These are phyloP conservation scores for Pichia ethanolica DNA, from an alignment of 805 yeast species.

Conservation along the genomic window DNA sequence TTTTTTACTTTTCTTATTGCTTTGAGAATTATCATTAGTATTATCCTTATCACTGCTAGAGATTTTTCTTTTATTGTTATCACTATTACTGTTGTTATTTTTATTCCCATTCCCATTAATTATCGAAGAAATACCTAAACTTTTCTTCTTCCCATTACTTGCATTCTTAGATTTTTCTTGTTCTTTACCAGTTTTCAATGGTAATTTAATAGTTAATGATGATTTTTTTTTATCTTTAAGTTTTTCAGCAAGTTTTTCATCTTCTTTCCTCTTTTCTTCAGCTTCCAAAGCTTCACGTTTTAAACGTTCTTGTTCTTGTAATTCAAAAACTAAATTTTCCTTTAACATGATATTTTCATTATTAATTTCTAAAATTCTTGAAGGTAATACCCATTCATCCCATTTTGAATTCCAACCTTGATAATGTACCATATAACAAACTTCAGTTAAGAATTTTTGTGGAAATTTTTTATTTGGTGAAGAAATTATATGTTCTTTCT, in stretches of 20 bases:
- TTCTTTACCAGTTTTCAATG: not conserved
- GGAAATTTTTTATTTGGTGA: conserved; percentile 21
- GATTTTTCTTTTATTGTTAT: not conserved
- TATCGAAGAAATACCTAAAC: not conserved
- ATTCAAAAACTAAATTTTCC: conserved; percentile 40
- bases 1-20: no score
- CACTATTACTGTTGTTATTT: no score
- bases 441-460: conserved; percentile 8
- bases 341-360: conserved; percentile 62
- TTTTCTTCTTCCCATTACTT: not conserved
- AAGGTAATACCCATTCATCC: conserved; percentile 90
- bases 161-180: not conserved
- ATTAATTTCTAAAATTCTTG: conserved; percentile 59
- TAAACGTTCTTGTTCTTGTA: conserved; percentile 3
- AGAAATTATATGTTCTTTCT: conserved; percentile 32
- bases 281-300: conserved; percentile 1
- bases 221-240: not conserved
- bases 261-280: not conserved
- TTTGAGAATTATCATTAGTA: no score
- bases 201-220: not conserved
- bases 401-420: conserved; percentile 93
- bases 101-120: not conserved
- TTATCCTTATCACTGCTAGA: no score
- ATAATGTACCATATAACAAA: conserved; percentile 66
- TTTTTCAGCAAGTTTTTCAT: not conserved